phyloP scores from a whole-genome alignment of 148 eudicot species.

The Rhododendron vialii region DNA sequence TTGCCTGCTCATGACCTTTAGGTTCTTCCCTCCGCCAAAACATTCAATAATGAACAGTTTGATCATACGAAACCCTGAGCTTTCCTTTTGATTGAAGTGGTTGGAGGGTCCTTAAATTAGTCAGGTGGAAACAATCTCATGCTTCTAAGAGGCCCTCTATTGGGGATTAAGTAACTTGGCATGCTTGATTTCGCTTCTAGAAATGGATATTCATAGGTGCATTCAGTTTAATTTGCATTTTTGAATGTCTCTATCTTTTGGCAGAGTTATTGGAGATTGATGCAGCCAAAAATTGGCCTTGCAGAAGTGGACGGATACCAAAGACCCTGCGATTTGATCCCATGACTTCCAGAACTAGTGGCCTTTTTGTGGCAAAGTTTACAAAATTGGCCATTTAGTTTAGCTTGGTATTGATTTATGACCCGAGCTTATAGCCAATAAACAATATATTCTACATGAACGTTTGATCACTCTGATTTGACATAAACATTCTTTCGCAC shows the following conservation, averaged over 20 bases:
- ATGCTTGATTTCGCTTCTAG: neutral
- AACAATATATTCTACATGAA: neutral
- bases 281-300: conserved; percentile 70
- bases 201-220: neutral
- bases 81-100: neutral
- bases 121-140: neutral
- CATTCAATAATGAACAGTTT: neutral
- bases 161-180: neutral
- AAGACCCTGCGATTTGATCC: conserved; percentile 94
- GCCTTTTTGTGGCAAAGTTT: conserved; percentile 72
- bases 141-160: neutral
- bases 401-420: neutral
- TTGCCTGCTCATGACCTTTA: neutral
- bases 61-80: neutral
- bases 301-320: conserved; percentile 61
- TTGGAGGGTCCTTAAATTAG: neutral
- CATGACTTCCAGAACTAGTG: conserved; percentile 64
- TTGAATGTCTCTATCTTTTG: conserved; percentile 2
- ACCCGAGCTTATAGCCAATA: neutral
- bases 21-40: neutral
- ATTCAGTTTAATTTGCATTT: neutral
- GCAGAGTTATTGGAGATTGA: conserved; percentile 82
- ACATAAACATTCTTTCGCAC: neutral
- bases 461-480: neutral
- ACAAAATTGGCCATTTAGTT: conserved; percentile 30